Evolutionary conservation across 768 basidiomycete genomes (phyloP), one percentile per base, ranked within the genome.

Genomic region (Mycena leptocephala): DNA sequence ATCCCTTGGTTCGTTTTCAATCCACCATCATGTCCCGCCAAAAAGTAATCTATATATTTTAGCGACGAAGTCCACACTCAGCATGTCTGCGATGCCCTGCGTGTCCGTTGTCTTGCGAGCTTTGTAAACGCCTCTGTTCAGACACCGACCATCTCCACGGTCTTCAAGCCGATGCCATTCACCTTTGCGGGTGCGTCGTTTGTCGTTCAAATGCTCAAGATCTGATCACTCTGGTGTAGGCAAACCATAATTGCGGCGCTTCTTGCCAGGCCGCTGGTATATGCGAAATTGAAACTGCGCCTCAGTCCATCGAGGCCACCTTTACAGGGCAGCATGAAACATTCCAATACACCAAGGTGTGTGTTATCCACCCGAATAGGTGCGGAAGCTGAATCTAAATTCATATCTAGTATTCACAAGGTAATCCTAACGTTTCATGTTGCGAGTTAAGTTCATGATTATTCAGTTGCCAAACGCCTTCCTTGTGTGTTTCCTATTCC

Each of bases 271-370:
- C 87, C 0, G 78, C 80, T 0, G 92, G 93, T 4, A 90, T 89
- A 24, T 93, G 92, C 70, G 86, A 92, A 58, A 92, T 93, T 18
- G 88, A 92, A 65, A 91, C 89, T 0, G 84, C 88, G 0, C 93
- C 93, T 0, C 88, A 90, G 66, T 90, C 92, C 0, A 88, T 93
- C 39, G 90, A 92, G 78, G 90, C 92, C 7, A 92, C 91, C 0
- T 93, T 93, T 76, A 89, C 88, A 0, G 93, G 92, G 0, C 85
- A 82, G 72, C 90, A 93, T 62, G 90, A 92, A 73, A 92, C 89
- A 0, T 93, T 93, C 78, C 89, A 91, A 78, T 93, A 91, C 64
- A 93, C 93, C 0, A 93, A 93, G 86, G 93, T 91, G 64, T 32
- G 79, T 74, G 35, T 26, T 59, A 33, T 37, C n/a, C 24, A 28